Evolutionary conservation across 768 basidiomycete species (phyloP), one percentile per base, ranked within the genome.

Genomic region (Rhizopogon salebrosus): DNA sequence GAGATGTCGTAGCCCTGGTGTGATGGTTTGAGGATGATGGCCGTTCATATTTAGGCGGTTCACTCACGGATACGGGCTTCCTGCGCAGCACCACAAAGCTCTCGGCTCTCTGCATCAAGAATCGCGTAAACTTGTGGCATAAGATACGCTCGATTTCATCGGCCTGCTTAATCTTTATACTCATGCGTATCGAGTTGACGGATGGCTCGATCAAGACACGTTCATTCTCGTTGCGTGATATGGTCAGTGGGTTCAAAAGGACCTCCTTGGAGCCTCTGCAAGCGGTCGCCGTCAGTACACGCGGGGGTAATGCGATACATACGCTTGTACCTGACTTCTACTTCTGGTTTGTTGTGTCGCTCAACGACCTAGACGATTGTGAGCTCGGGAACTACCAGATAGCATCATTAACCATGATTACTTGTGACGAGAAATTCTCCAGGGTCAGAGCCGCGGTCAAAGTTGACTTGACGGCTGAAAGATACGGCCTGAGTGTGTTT

Each of bases 81-180:
- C 97, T 80, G 67, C 97, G 83, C 65, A 99, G 79, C 61, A 99
- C 92, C 55, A 99, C 82, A 69, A 99, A 99, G 70, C 86, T 93
- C 75, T 99, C 97, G 23, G 97, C 97, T 54, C 97, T 79, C 74
- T 95, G 93, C 87, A 94, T 98, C 92, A 98, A 89, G 75, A 99
- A 99, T 49, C 97, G 80, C 20, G 94, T 97, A 70, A 99, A 98
- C 70, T 98, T 94, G 75, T 98, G 92, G 67, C 95, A 97, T 36
- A 99, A 76, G 61, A 98, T 97, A 48, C 89, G 83, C 66, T 99
- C 97, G 56, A 98, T 95, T 74, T 99, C 97, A 70, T 99, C 97
- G 31, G 97, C 94, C 68, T 99, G 97, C 70, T 99, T 99, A 68
- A 99, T 98, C 76, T 87, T 93, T 74, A 99, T 98, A 71, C 89